Evolutionary conservation across 116 monocot species (phyloP).

Genomic region (Posidonia oceanica): DNA sequence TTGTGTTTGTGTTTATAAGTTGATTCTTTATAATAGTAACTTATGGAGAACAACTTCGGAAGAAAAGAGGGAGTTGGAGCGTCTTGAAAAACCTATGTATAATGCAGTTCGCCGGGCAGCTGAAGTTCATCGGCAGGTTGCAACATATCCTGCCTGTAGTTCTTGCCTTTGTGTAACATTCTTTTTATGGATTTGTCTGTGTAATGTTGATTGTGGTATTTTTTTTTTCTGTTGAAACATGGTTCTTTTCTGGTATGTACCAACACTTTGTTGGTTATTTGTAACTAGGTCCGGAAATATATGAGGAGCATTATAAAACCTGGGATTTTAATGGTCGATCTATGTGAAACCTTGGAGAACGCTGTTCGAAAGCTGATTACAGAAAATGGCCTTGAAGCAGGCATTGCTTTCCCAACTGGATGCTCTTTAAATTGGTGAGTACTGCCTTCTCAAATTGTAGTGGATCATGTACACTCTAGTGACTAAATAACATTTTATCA

Average conservation of each 20-base stretch:
- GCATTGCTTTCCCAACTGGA: slow-evolving; percentile 98
- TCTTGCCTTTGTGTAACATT: neutral
- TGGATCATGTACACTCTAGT: neutral
- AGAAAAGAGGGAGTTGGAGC: slow-evolving; percentile 92
- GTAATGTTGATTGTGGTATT: too few species aligned
- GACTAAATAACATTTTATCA: neutral
- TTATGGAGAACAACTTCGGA: slow-evolving; percentile 92
- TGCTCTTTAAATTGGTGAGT: slow-evolving; percentile 93
- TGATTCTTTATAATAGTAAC: slow-evolving; percentile 36
- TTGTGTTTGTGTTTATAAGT: neutral
- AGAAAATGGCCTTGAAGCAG: slow-evolving; percentile 93
- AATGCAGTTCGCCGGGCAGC: slow-evolving; percentile 91
- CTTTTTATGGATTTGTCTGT: neutral
- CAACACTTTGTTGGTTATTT: neutral
- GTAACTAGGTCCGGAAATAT: slow-evolving; percentile 80
- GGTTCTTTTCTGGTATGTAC: neutral
- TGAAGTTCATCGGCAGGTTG: slow-evolving; percentile 96
- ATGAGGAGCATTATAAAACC: slow-evolving; percentile 77
- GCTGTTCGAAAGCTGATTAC: slow-evolving; percentile 78
- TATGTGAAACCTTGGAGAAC: slow-evolving; percentile 97
- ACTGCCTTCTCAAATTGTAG: neutral
- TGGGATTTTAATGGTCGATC: slow-evolving; percentile 86
- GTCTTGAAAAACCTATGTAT: slow-evolving; percentile 80
- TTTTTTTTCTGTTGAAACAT: neutral
- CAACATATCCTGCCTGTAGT: neutral